Evolutionary conservation across 1,284 basidiomycete genomes (phyloP).

Genomic region (Cryptococcus wingfieldii): DNA sequence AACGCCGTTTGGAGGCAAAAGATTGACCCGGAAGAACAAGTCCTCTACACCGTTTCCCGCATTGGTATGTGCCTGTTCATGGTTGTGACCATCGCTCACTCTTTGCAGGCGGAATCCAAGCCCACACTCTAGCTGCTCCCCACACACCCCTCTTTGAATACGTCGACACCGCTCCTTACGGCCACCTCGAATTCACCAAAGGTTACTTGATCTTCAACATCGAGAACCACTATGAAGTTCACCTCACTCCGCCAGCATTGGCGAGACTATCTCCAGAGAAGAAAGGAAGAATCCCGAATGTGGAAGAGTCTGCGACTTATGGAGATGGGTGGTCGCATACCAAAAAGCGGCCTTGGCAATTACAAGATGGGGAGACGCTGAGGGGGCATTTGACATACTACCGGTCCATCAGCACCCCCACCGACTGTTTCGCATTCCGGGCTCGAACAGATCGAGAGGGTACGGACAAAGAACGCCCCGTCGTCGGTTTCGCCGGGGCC

Average conservation of each 20-base stretch:
- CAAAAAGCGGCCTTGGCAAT: no score
- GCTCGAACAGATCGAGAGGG: slow-evolving; percentile 32
- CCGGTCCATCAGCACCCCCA: slow-evolving; percentile 30
- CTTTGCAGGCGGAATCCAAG: not conserved
- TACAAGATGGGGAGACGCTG: slow-evolving; percentile 8
- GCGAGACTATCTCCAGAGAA: not conserved
- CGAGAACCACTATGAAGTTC: slow-evolving; percentile 8
- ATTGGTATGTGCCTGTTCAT: slow-evolving; percentile 14
- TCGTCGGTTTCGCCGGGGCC: slow-evolving; percentile 27
- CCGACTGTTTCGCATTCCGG: slow-evolving; percentile 31
- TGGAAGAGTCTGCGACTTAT: slow-evolving; percentile 4
- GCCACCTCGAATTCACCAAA: slow-evolving; percentile 40
- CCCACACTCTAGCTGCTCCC: slow-evolving; percentile 2
- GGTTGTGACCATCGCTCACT: not conserved
- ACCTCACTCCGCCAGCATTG: slow-evolving; percentile 10
- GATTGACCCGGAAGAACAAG: slow-evolving; percentile 27
- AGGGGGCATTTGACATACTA: slow-evolving; percentile 37
- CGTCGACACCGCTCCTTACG: slow-evolving; percentile 11
- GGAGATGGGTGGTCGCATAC: slow-evolving; percentile 13
- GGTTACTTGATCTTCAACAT: slow-evolving; percentile 36
- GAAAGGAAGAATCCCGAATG: not conserved
- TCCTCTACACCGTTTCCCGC: slow-evolving; percentile 28
- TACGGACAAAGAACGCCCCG: slow-evolving; percentile 20
- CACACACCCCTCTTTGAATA: slow-evolving; percentile 29
- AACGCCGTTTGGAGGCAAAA: slow-evolving; percentile 42